Evolutionary conservation across 1,284 basidiomycete species (phyloP).

Genomic region (Tausonia pullulans): DNA sequence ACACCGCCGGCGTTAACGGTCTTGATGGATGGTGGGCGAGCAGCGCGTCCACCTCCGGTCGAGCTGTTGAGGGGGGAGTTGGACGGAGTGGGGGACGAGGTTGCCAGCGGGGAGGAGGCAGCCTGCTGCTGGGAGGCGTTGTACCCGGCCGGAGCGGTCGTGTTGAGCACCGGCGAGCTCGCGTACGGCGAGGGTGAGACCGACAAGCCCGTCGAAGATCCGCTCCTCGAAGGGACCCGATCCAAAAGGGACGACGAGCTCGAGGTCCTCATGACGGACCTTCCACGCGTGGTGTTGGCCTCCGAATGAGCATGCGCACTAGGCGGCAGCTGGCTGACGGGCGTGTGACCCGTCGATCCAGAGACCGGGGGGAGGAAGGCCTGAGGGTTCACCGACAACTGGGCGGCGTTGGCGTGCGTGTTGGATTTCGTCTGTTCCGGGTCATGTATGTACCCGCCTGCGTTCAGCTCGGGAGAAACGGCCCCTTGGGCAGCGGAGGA

Average conservation of each 20-base stretch:
- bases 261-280: constrained; percentile 16
- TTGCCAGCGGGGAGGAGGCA: neutral
- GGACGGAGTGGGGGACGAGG: constrained; percentile 2
- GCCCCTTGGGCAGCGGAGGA: neutral
- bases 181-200: constrained; percentile 8
- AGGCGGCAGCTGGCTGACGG: constrained; percentile 6
- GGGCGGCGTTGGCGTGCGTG: constrained; percentile 9
- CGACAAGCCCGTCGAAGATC: neutral
- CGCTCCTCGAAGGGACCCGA: constrained; percentile 2
- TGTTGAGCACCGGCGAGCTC: neutral
- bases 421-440: neutral
- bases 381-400: neutral
- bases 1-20: neutral
- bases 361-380: constrained; percentile 8
- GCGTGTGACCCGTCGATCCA: constrained; percentile 6
- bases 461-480: neutral
- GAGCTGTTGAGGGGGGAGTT: neutral
- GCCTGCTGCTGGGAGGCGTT: constrained; percentile 13
- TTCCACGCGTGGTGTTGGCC: constrained; percentile 17
- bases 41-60: neutral
- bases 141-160: constrained; percentile 12
- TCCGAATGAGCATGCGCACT: neutral
- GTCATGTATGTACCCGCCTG: neutral
- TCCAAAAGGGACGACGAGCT: constrained; percentile 8
- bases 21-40: constrained; percentile 11